Evolutionary conservation across 371 early-diverging fungal genomes (phyloP).

Genomic region (Mortierella sp.): DNA sequence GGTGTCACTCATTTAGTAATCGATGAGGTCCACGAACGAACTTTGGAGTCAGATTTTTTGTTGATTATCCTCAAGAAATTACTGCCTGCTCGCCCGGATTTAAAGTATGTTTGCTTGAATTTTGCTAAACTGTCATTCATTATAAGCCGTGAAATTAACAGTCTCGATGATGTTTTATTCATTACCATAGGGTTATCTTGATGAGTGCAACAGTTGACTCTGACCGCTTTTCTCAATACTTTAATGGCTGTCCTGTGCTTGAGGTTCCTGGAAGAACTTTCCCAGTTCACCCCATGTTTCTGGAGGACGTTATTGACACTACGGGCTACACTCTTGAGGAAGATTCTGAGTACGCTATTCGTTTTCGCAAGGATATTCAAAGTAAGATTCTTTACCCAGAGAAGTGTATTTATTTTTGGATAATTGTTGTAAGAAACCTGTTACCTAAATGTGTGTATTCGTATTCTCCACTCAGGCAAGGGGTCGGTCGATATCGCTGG

Average conservation of each 20-base stretch:
- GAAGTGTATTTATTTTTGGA: not conserved
- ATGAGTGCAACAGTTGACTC: slow-evolving; percentile 92
- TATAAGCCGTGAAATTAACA: not conserved
- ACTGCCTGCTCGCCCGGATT: slow-evolving; percentile 63
- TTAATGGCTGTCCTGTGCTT: slow-evolving; percentile 73
- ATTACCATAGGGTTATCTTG: slow-evolving; percentile 64
- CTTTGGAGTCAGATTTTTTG: slow-evolving; percentile 86
- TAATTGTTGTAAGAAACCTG: not conserved
- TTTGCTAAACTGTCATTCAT: not conserved
- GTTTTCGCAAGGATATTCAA: slow-evolving; percentile 40
- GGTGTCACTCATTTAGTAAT: slow-evolving; percentile 80
- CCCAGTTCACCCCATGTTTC: slow-evolving; percentile 78
- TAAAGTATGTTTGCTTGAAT: slow-evolving; percentile 64
- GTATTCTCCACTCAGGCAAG: slow-evolving; percentile 40
- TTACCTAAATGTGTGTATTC: not conserved
- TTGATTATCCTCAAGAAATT: slow-evolving; percentile 72
- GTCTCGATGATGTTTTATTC: not conserved
- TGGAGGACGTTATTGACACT: slow-evolving; percentile 81
- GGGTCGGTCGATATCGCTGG: slow-evolving; percentile 63
- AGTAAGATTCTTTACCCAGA: slow-evolving; percentile 24
- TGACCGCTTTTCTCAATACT: slow-evolving; percentile 75
- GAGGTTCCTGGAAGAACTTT: slow-evolving; percentile 86
- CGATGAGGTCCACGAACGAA: slow-evolving; percentile 93
- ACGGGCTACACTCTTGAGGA: slow-evolving; percentile 71
- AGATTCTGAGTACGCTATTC: slow-evolving; percentile 69